Conservation (phyloP, 2,329 filamentous ascomycete genomes). For the Fusarium decemcellulare region DNA sequence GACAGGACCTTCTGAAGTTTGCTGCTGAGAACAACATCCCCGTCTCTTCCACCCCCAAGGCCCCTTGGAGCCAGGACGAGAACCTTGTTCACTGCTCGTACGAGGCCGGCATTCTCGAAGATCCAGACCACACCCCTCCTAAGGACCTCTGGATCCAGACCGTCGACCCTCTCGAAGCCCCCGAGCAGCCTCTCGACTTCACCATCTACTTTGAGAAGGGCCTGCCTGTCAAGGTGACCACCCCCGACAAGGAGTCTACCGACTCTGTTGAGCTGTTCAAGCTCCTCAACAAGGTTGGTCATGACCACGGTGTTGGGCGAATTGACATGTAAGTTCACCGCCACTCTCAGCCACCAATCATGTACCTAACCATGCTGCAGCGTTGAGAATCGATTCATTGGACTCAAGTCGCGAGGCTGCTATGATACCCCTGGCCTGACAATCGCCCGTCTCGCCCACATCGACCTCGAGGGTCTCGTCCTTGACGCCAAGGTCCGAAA, state of each 20-base stretch:
- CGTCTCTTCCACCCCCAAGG: constrained; percentile 80
- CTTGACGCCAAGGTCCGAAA: constrained; percentile 68
- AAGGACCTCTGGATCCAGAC: constrained; percentile 80
- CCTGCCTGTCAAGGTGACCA: constrained; percentile 74
- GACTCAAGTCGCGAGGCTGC: constrained; percentile 58
- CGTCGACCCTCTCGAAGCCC: constrained; percentile 73
- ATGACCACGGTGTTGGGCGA: constrained; percentile 76
- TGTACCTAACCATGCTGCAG: constrained; percentile 9
- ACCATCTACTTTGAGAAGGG: constrained; percentile 77
- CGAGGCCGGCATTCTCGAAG: constrained; percentile 57
- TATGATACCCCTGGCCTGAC: constrained; percentile 33
- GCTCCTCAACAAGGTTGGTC: constrained; percentile 74
- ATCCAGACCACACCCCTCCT: constrained; percentile 70
- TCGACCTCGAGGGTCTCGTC: constrained; percentile 68
- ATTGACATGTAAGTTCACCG: constrained; percentile 60
- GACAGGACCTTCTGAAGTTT: constrained; percentile 77
- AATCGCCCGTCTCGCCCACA: constrained; percentile 48
- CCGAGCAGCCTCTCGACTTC: constrained; percentile 75
- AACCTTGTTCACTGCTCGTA: constrained; percentile 42
- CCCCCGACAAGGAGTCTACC: constrained; percentile 69
- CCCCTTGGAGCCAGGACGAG: constrained; percentile 73
- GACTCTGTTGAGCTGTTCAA: constrained; percentile 76
- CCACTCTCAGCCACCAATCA: too few species aligned
- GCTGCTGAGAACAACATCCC: constrained; percentile 77
- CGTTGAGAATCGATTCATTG: constrained; percentile 61